phyloP scores from a whole-genome alignment of 106 monocot species.

The Xerophyta viscosa region DNA sequence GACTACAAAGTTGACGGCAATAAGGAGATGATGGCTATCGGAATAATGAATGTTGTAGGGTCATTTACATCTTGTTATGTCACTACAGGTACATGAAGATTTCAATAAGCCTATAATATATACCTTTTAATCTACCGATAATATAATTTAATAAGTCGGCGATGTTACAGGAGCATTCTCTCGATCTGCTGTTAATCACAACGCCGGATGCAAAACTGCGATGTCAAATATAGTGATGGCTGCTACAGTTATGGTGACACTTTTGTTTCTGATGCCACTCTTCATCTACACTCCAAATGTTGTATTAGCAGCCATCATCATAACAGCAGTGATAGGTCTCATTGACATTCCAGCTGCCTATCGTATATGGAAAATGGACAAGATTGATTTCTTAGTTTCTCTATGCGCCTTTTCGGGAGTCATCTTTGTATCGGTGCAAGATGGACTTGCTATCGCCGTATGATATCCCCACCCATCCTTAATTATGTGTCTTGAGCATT shows the following conservation, averaged over 20 bases:
- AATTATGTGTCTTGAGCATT: too few relatives aligned
- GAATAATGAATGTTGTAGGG: constrained; percentile 88
- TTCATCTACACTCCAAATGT: constrained; percentile 88
- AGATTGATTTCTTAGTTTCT: constrained; percentile 78
- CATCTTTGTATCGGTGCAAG: constrained; percentile 80
- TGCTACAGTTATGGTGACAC: constrained; percentile 72
- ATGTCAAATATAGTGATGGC: constrained; percentile 90
- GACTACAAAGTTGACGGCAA: constrained; percentile 91
- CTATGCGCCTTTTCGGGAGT: constrained; percentile 71
- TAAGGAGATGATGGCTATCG: constrained; percentile 98
- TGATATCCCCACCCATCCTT: too few relatives aligned
- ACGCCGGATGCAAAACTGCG: constrained; percentile 91
- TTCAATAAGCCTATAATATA: too few relatives aligned
- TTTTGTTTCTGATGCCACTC: constrained; percentile 88
- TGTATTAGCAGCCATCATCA: constrained; percentile 76
- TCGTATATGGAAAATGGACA: constrained; percentile 85
- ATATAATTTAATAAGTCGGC: too few relatives aligned
- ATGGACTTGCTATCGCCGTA: constrained; percentile 85
- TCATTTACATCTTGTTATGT: constrained; percentile 92
- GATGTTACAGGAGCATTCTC: constrained; percentile 87
- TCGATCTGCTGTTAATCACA: constrained; percentile 85
- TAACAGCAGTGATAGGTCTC: constrained; percentile 74
- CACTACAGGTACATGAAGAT: constrained; percentile 73
- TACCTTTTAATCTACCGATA: too few relatives aligned
- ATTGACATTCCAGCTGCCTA: constrained; percentile 58